Percentiles rank a stretch among this genome's conserved stretches.
Conservation (phyloP, 768 basidiomycete species). For the Infundibulicybe gibba region DNA sequence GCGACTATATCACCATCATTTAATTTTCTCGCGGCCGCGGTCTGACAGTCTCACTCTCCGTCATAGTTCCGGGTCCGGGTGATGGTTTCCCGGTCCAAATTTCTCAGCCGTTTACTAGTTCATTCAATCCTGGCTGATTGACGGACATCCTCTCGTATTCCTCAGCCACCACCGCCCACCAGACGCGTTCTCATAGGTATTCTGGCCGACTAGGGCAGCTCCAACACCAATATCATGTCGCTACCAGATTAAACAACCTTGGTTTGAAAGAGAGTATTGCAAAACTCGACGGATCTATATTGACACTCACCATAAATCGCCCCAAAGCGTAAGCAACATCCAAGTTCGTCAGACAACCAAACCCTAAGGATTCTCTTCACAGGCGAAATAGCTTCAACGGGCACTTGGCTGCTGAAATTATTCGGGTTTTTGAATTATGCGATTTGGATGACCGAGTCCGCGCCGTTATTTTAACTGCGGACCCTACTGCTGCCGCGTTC, state of each 20-base stretch:
- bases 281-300: constrained; percentile 37
- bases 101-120: too few relatives aligned
- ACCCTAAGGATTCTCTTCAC: background rate
- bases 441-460: constrained; percentile 52
- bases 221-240: constrained; percentile 16
- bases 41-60: too few relatives aligned
- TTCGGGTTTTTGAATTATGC: constrained; percentile 38
- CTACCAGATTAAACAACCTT: constrained; percentile 28
- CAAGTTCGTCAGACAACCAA: background rate
- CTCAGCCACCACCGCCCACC: too few relatives aligned
- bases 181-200: too few relatives aligned
- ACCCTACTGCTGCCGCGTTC: constrained; percentile 46
- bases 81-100: too few relatives aligned
- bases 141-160: too few relatives aligned
- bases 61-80: too few relatives aligned
- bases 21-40: too few relatives aligned
- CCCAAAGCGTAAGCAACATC: constrained; percentile 36
- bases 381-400: constrained; percentile 44
- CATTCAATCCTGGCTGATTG: too few relatives aligned
- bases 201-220: background rate
- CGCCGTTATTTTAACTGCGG: constrained; percentile 48
- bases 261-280: constrained; percentile 40
- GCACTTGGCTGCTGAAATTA: constrained; percentile 31
- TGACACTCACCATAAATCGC: constrained; percentile 43
- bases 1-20: too few relatives aligned